Evolutionary conservation across 352 stramenopile genomes (phyloP).

Genomic region (Pythium folliculosum): DNA sequence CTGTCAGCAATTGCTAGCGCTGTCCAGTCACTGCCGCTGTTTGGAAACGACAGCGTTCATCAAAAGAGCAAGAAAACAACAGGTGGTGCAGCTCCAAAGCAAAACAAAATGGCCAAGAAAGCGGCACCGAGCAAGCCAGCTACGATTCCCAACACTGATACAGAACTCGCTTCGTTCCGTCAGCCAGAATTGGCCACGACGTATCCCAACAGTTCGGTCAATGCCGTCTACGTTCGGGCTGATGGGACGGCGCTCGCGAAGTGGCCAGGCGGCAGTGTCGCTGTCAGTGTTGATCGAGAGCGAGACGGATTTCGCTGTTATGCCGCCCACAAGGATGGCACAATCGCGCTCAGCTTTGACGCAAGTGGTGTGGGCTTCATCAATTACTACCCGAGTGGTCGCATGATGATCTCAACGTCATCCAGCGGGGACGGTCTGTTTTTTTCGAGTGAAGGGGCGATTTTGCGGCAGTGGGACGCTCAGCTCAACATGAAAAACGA

Average conservation of each 20-base stretch:
- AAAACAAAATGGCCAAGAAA: constrained; percentile 13
- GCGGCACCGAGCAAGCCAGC: constrained; percentile 12
- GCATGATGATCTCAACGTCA: constrained; percentile 74
- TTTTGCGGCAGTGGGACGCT: constrained; percentile 59
- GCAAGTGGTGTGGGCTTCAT: constrained; percentile 66
- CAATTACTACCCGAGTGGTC: constrained; percentile 77
- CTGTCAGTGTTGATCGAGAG: constrained; percentile 70
- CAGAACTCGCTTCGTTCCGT: constrained; percentile 25
- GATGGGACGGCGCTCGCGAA: constrained; percentile 71
- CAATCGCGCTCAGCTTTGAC: constrained; percentile 70
- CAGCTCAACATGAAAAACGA: constrained; percentile 47
- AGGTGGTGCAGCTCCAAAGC: not conserved
- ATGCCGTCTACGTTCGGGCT: constrained; percentile 50
- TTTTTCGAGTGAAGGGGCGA: constrained; percentile 50
- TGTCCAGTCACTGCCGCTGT: constrained; percentile 52
- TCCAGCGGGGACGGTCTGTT: constrained; percentile 58
- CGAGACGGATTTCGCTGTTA: constrained; percentile 65
- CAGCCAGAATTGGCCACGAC: constrained; percentile 39
- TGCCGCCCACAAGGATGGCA: constrained; percentile 67
- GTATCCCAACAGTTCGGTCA: constrained; percentile 57
- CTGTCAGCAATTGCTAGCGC: constrained; percentile 45
- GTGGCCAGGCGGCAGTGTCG: constrained; percentile 65
- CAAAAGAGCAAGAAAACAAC: constrained; percentile 36
- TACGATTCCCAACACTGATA: not conserved
- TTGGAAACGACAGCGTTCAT: constrained; percentile 41